A percentile compares a stretch with the other conserved stretches of the same genome.
Evolutionary conservation across 2,329 filamentous ascomycete species (phyloP).

Genomic region (Xenoacremonium recifei): DNA sequence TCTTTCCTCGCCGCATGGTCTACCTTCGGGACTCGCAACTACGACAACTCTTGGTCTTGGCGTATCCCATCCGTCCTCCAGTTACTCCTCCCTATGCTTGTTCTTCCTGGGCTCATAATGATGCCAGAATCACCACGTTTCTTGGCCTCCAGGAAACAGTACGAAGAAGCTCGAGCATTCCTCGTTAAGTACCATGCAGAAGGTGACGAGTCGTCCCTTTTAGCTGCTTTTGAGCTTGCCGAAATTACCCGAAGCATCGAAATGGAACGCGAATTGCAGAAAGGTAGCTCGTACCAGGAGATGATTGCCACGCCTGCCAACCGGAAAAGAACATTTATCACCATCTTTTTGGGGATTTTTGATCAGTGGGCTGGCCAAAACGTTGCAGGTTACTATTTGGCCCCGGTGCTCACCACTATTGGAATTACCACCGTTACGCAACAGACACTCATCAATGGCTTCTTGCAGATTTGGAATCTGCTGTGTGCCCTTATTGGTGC

Average conservation of each 20-base stretch:
- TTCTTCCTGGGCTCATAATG: background rate
- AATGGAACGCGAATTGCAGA: background rate
- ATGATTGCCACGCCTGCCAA: background rate
- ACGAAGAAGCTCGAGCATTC: background rate
- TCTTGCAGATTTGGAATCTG: slow-evolving; percentile 30
- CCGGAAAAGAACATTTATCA: background rate
- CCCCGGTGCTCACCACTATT: slow-evolving; percentile 34
- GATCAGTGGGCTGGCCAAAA: background rate
- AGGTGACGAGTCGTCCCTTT: background rate
- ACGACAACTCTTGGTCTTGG: background rate
- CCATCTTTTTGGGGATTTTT: background rate
- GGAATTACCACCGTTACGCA: slow-evolving; percentile 36
- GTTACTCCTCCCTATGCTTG: background rate
- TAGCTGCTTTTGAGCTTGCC: background rate
- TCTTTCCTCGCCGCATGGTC: slow-evolving; percentile 1
- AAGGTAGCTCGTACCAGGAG: background rate
- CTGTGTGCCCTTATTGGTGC: slow-evolving; percentile 34
- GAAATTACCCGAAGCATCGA: background rate
- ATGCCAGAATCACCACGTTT: slow-evolving; percentile 1
- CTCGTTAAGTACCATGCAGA: slow-evolving; percentile 1
- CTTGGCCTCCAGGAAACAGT: background rate
- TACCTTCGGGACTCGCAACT: background rate
- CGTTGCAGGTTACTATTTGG: slow-evolving; percentile 31
- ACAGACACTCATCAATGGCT: slow-evolving; percentile 22
- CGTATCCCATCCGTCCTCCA: slow-evolving; percentile 1